Conservation (phyloP, 108 stramenopile genomes). For the Mediolabrus comicus region DNA sequence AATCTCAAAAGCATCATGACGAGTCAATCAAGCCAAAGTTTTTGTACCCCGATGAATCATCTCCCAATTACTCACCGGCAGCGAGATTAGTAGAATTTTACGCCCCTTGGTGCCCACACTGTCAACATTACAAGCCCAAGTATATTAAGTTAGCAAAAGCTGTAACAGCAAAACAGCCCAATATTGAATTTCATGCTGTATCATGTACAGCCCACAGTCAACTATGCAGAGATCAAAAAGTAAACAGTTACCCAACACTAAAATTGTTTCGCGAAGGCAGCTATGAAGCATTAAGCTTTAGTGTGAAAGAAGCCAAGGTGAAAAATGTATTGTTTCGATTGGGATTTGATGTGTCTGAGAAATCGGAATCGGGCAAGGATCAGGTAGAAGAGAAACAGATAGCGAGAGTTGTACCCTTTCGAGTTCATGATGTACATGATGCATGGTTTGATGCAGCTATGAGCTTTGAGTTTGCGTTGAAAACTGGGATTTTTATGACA, state of each 20-base stretch:
- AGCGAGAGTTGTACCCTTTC: constrained; percentile 27
- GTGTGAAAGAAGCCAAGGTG: constrained; percentile 32
- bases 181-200: constrained; percentile 72
- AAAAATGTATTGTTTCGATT: constrained; percentile 29
- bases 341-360: constrained; percentile 18
- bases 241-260: constrained; percentile 53
- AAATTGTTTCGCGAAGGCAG: constrained; percentile 49
- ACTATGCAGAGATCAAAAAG: constrained; percentile 56
- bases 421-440: constrained; percentile 51
- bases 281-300: constrained; percentile 20
- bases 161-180: constrained; percentile 22
- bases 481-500: constrained; percentile 60
- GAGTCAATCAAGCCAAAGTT: constrained; percentile 15
- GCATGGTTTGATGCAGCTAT: constrained; percentile 67
- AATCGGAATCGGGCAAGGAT: background rate
- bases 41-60: constrained; percentile 26
- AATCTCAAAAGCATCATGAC: background rate
- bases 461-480: constrained; percentile 72
- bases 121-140: constrained; percentile 34
- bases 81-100: constrained; percentile 44
- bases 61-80: constrained; percentile 8
- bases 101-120: constrained; percentile 54
- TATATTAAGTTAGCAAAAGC: constrained; percentile 59
- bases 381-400: background rate
- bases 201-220: constrained; percentile 61